phyloP scores from a whole-genome alignment of 2,329 filamentous ascomycete genomes.

The Delphinella strobiligena region DNA sequence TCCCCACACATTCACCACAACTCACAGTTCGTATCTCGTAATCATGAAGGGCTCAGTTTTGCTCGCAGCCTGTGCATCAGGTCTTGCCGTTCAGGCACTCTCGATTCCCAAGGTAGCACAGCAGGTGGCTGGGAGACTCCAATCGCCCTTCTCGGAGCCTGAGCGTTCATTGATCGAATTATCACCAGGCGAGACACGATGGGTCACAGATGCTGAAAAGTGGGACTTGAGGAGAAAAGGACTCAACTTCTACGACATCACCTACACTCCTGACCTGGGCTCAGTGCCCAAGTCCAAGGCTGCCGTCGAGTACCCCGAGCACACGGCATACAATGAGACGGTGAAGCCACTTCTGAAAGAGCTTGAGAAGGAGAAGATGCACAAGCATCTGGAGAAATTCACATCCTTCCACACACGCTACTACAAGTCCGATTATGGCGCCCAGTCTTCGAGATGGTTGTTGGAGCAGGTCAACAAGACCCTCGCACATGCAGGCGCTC shows the following conservation, averaged over 20 bases:
- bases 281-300: slow-evolving; percentile 14
- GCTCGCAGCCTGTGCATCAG: slow-evolving; percentile 8
- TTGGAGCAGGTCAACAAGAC: slow-evolving; percentile 60
- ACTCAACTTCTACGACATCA: slow-evolving; percentile 89
- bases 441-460: slow-evolving; percentile 80
- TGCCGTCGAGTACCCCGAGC: slow-evolving; percentile 52
- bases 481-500: slow-evolving; percentile 58
- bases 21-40: no score
- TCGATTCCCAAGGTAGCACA: slow-evolving; percentile 10
- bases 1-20: no score
- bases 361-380: slow-evolving; percentile 66
- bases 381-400: slow-evolving; percentile 63
- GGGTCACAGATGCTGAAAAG: slow-evolving; percentile 91
- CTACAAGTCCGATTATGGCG: slow-evolving; percentile 67
- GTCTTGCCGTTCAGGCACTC: slow-evolving; percentile 9
- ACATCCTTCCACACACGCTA: slow-evolving; percentile 72
- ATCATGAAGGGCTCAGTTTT: slow-evolving; percentile 9
- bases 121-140: slow-evolving; percentile 9
- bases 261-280: slow-evolving; percentile 57
- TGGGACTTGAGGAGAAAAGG: slow-evolving; percentile 81
- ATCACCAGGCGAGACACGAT: slow-evolving; percentile 67
- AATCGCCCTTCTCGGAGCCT: slow-evolving; percentile 16
- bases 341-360: slow-evolving; percentile 55
- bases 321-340: slow-evolving; percentile 51
- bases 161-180: slow-evolving; percentile 70